phyloP scores from a whole-genome alignment of 257 asterid genomes.

The Anisodus tanguticus region DNA sequence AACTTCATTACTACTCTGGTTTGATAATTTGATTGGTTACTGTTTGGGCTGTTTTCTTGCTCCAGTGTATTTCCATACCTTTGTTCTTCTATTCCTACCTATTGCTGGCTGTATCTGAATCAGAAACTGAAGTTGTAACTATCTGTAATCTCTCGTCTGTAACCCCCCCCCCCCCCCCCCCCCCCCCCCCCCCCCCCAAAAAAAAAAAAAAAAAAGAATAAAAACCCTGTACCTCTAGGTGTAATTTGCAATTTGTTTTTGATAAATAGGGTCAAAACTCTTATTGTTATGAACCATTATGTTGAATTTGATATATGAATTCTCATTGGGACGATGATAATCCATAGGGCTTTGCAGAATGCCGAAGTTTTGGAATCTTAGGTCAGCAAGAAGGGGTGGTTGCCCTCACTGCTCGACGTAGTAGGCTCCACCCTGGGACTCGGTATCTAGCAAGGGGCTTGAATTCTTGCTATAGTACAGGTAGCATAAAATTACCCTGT shows the following conservation, averaged over 20 bases:
- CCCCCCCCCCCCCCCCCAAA: background rate
- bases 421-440: slow-evolving; percentile 99
- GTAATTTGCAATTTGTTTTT: background rate
- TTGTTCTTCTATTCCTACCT: background rate
- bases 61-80: slow-evolving; percentile 18
- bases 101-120: background rate
- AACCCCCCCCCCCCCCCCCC: background rate
- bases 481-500: slow-evolving; percentile 45
- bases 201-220: too few relatives aligned
- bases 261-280: background rate
- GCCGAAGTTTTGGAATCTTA: slow-evolving; percentile 86
- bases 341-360: slow-evolving; percentile 92
- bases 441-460: slow-evolving; percentile 95
- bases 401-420: slow-evolving; percentile 95
- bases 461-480: slow-evolving; percentile 94
- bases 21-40: slow-evolving; percentile 13
- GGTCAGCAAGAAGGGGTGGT: slow-evolving; percentile 97
- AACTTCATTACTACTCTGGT: background rate
- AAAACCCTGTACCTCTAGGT: background rate
- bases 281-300: slow-evolving; percentile 18
- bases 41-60: slow-evolving; percentile 12
- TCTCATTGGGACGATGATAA: slow-evolving; percentile 46
- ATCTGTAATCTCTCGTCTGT: background rate
- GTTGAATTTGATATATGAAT: slow-evolving; percentile 27
- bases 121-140: slow-evolving; percentile 14